A percentile compares a stretch with the other conserved stretches of the same genome.
Evolutionary conservation across 2,329 filamentous ascomycete species (phyloP).

Genomic region (Nigrospora sphaerica): DNA sequence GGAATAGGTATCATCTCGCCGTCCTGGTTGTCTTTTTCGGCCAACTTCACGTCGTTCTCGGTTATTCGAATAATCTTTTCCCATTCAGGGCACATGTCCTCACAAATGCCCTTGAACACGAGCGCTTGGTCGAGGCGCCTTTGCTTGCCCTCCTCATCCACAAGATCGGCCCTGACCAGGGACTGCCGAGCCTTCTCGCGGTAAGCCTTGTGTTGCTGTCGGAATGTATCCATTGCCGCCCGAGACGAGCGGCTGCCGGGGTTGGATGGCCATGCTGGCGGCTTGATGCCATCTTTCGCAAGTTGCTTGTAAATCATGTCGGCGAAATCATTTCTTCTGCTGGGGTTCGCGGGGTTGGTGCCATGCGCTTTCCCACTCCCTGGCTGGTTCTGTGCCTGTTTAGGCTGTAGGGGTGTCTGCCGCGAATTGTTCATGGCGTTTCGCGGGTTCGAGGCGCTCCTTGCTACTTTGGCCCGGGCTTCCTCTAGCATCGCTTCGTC

Average conservation of each 20-base stretch:
- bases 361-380: background rate
- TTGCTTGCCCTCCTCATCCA: constrained; percentile 58
- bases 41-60: constrained; percentile 49
- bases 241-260: constrained; percentile 45
- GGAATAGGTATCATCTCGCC: constrained; percentile 39
- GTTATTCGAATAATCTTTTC: constrained; percentile 57
- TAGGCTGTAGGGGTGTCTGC: no score
- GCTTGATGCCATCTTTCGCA: constrained; percentile 44
- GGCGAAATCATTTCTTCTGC: constrained; percentile 23
- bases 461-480: no score
- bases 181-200: constrained; percentile 48
- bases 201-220: constrained; percentile 50
- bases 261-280: constrained; percentile 48
- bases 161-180: constrained; percentile 51
- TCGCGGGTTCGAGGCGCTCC: no score
- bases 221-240: constrained; percentile 44
- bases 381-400: no score
- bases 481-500: no score
- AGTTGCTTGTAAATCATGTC: constrained; percentile 45
- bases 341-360: background rate
- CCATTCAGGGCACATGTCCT: constrained; percentile 64
- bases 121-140: constrained; percentile 57
- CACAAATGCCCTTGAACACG: constrained; percentile 60
- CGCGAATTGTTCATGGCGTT: no score
- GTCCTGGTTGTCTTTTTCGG: constrained; percentile 42